A percentile compares a stretch with the other conserved stretches of the same genome.
These are phyloP conservation scores for Ophiostoma australiae DNA, from an alignment of 2,329 filamentous ascomycete genomes.

Conservation along the genomic window DNA sequence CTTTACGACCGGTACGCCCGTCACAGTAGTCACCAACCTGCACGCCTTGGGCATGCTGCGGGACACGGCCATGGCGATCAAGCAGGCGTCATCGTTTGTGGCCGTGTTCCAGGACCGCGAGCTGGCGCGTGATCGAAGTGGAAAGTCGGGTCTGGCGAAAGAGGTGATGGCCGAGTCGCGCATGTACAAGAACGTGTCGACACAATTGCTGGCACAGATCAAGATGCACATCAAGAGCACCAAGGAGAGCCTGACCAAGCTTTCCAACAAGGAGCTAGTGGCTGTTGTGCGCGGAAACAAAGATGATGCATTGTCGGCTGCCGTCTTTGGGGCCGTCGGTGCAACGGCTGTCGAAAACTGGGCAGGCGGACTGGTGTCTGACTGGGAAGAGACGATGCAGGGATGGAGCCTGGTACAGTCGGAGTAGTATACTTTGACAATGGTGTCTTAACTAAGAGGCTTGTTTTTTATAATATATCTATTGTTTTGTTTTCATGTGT, in stretches of 20 bases:
- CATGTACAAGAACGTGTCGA: constrained; percentile 17
- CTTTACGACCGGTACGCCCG: constrained; percentile 12
- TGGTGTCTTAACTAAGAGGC: neutral
- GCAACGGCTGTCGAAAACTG: constrained; percentile 34
- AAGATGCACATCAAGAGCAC: constrained; percentile 35
- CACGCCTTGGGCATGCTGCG: constrained; percentile 39
- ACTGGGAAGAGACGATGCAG: constrained; percentile 38
- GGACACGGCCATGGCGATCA: constrained; percentile 36
- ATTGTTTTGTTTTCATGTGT: too few relatives aligned
- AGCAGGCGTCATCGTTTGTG: constrained; percentile 34
- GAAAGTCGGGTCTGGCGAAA: constrained; percentile 34
- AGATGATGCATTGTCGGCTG: constrained; percentile 30
- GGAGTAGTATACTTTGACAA: constrained; percentile 28
- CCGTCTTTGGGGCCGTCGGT: neutral
- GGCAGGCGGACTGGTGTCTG: constrained; percentile 36
- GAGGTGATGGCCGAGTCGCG: constrained; percentile 36
- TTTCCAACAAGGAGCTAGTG: constrained; percentile 31
- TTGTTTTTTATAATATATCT: neutral
- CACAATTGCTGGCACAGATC: constrained; percentile 29
- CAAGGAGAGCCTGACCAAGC: constrained; percentile 33
- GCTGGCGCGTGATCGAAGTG: constrained; percentile 34
- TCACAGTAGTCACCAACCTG: constrained; percentile 34
- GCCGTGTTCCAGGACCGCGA: constrained; percentile 33
- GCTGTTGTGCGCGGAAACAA: neutral
- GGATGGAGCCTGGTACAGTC: constrained; percentile 37